Evolutionary conservation across 768 basidiomycete genomes (phyloP), one percentile per base, ranked within the genome.

Genomic region (Mycena polygramma): DNA sequence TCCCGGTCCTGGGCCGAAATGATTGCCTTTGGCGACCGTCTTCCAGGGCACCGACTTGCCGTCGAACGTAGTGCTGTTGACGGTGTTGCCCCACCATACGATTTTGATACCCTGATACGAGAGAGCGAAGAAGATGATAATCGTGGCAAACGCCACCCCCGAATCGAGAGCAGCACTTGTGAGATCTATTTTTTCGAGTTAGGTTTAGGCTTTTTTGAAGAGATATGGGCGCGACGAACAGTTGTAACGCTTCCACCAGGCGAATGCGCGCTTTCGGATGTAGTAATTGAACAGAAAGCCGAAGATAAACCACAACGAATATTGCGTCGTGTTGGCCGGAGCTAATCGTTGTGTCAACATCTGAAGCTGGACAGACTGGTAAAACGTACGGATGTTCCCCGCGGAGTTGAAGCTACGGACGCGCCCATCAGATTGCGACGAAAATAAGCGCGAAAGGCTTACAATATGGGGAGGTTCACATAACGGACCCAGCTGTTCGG

Each of bases 401-500:
- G 64, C 64, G 9, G 64, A 57, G 22, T 66, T 66, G 48, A 66
- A 66, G 64, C 64, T 66, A 19, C 14, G 43, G 35, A 6, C 30
- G 6, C 6, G 30, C 13, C 8, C 49, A 41, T 30, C 14, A 46
- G 54, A 20, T 57, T 24, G 35, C 26, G 30, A 36, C 4, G 43
- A 37, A 24, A 57, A 4, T 8, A 22, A 8, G 24, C 30, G 14
- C 19, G 36, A 22, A 7, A 39, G n/a, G 48, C 64, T 13, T 36
- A 66, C 64, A 66, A 66, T 49, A 66, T 66, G 7, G 64, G 63
- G 9, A 66, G 30, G 35, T 66, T 66, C 36, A 66, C 64, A 45
- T 66, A 66, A 30, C 64, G 64, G 17, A 66, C 15, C 64, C 64
- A 66, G 55, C 64, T 66, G 46, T 57, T 66, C 24, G 64, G 64